Evolutionary conservation across 129 eudicot genomes (phyloP).

Genomic region (Glebionis coronaria): DNA sequence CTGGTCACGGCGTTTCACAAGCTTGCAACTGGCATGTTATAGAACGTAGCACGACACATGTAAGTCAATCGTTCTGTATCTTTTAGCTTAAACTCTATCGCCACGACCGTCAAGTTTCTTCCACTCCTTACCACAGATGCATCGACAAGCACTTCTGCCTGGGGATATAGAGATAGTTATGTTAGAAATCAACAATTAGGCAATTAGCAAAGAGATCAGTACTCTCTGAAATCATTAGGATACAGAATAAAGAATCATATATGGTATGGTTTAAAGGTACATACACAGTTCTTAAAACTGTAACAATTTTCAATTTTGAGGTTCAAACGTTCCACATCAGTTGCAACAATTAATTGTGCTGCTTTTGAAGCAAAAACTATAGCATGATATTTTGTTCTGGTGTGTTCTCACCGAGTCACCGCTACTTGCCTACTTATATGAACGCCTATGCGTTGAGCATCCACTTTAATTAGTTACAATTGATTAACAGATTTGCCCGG

Average conservation of each 20-base stretch:
- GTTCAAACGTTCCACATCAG: background rate
- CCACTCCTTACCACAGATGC: slow-evolving; percentile 80
- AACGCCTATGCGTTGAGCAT: slow-evolving; percentile 9
- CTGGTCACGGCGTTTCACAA: slow-evolving; percentile 26
- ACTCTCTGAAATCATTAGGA: background rate
- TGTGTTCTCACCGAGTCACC: background rate
- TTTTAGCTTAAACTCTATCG: slow-evolving; percentile 26
- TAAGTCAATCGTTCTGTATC: slow-evolving; percentile 45
- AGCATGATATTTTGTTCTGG: background rate
- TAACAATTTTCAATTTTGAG: background rate
- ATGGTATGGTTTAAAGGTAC: no score
- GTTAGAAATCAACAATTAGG: background rate
- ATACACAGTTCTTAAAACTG: no score
- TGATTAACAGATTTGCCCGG: background rate
- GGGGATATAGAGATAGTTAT: slow-evolving; percentile 8
- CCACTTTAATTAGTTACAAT: background rate
- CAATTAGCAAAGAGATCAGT: background rate
- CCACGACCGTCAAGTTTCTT: slow-evolving; percentile 23
- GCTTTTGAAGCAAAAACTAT: background rate
- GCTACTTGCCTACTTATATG: background rate
- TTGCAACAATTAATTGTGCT: background rate
- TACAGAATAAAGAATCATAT: background rate
- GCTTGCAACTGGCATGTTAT: slow-evolving; percentile 64
- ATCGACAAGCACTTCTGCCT: slow-evolving; percentile 63
- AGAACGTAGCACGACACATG: slow-evolving; percentile 74